phyloP scores from a whole-genome alignment of 1,284 basidiomycete genomes.

The Ganoderma sinense region DNA sequence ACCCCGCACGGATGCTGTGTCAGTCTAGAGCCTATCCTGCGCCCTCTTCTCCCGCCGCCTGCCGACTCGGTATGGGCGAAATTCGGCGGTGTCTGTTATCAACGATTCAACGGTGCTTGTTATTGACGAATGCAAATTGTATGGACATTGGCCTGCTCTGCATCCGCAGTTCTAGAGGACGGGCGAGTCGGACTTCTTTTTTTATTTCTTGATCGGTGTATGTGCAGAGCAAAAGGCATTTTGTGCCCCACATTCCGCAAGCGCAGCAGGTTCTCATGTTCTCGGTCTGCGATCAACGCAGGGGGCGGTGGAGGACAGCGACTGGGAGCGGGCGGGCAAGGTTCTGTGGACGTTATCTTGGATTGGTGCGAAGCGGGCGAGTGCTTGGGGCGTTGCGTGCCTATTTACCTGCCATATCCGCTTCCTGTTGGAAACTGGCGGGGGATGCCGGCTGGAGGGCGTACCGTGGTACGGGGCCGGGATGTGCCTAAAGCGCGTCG shows the following conservation, averaged over 20 bases:
- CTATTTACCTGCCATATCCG: constrained; percentile 34
- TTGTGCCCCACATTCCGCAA: neutral
- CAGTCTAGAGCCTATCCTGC: constrained; percentile 1
- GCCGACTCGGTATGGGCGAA: constrained; percentile 3
- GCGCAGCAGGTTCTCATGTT: neutral
- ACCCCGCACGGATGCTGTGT: neutral
- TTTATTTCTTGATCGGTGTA: neutral
- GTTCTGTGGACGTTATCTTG: constrained; percentile 18
- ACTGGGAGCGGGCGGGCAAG: constrained; percentile 8
- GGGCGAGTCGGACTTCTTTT: neutral
- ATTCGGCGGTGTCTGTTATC: neutral
- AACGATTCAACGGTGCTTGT: neutral
- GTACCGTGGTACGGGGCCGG: constrained; percentile 24
- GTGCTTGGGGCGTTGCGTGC: constrained; percentile 23
- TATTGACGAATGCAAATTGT: neutral
- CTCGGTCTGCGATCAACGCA: constrained; percentile 16
- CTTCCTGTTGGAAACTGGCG: constrained; percentile 26
- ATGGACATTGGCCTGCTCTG: neutral
- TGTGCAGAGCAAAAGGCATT: neutral
- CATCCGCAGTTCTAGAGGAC: neutral
- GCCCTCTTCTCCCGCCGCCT: constrained; percentile 1
- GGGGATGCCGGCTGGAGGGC: constrained; percentile 19
- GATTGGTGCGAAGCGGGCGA: constrained; percentile 23
- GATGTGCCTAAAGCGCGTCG: constrained; percentile 19
- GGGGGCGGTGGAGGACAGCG: neutral